Evolutionary conservation across 2,329 filamentous ascomycete genomes (phyloP).

Genomic region (Arthrobotrys sphaeroides): DNA sequence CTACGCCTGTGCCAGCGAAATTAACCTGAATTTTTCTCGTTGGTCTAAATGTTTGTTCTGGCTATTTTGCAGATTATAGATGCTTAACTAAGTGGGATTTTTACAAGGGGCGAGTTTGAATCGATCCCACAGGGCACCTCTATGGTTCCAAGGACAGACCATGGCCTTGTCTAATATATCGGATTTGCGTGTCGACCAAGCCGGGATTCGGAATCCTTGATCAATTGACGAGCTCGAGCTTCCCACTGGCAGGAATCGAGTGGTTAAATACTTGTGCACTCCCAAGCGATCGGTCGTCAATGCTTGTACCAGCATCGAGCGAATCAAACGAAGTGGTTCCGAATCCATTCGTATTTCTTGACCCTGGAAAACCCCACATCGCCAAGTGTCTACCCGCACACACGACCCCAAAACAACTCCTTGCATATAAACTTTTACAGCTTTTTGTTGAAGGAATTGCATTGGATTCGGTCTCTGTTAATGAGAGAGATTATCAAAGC

Average conservation of each 20-base stretch:
- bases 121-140: too few relatives aligned
- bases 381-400: constrained; percentile 12
- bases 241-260: not conserved
- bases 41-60: not conserved
- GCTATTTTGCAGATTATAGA: not conserved
- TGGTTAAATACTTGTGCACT: not conserved
- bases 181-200: not conserved
- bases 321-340: not conserved
- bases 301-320: not conserved
- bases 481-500: not conserved
- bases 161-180: too few relatives aligned
- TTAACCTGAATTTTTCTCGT: not conserved
- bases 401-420: not conserved
- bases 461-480: not conserved
- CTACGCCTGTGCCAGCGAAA: too few relatives aligned
- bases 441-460: not conserved
- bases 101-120: too few relatives aligned
- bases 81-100: too few relatives aligned
- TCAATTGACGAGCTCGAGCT: not conserved
- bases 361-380: constrained; percentile 53
- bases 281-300: not conserved
- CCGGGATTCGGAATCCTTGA: not conserved
- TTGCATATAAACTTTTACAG: not conserved
- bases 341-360: constrained; percentile 45
- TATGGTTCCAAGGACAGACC: too few relatives aligned